Base-by-base conservation (phyloP, 2,329 filamentous ascomycete genomes). In the Aciculosporium take region DNA sequence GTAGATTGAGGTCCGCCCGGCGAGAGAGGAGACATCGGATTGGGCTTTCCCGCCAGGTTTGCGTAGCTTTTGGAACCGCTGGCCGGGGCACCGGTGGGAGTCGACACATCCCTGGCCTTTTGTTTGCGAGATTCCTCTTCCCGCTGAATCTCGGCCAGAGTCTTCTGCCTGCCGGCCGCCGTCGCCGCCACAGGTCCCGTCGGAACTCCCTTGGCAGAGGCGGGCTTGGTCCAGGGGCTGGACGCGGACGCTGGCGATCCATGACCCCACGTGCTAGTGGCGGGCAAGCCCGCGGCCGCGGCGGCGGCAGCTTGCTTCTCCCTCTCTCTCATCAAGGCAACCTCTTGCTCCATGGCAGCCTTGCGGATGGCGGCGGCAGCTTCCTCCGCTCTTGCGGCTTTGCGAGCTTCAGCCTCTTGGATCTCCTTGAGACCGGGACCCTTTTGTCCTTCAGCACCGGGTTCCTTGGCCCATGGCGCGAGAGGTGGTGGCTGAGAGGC, bases 351-450 rank as follows among this genome's bases (percentile, higher is more conserved):
- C 8, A 85, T 74, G 13, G 79, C 72, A 37, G 79, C 79, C 51
- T 83, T 84, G 50, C 88, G 82, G 45, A 81, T 74, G 32, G 84
- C 81, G 28, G 80, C 79, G 13, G 84, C 86, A 41, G 78, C 66
- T 55, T 91, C 86, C 56, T 96, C 89, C 10, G 77, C 80, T 62
- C 93, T 84, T 39, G 89, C 89, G 9, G 88, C 88, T 58, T 91
- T 93, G 55, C 83, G 85, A 28, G 89, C 89, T 60, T 98, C 91
- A 4, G 85, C 81, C 60, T 94, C 89, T 59, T 98, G 91, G 20
- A 98, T 98, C 56, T 98, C 88, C 64, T 87, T 94, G 47, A 98
- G 67, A 45, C 88, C 95, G 2, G 89, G 91, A 0, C 87, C 88
- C 60, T 84, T 93, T 31, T 84, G 77, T 20, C 72, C 65, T 45